Conservation (phyloP, 2,329 filamentous ascomycete species). For the Conoideocrella luteorostrata region DNA sequence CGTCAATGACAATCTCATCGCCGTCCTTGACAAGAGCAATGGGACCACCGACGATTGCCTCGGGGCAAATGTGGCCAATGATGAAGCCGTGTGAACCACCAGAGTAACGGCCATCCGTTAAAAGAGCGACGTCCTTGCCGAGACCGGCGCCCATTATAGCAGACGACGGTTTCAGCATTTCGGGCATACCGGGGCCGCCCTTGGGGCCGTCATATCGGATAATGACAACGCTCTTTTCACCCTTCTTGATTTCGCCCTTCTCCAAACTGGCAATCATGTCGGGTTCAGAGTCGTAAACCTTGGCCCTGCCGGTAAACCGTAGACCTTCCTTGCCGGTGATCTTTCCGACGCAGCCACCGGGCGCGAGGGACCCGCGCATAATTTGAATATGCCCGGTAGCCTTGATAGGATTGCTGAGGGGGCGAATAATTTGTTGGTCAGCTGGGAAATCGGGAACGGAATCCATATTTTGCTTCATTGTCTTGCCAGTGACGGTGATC, state of each 20-base stretch:
- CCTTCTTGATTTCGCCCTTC: constrained; percentile 70
- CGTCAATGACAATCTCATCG: constrained; percentile 75
- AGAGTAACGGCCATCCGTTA: constrained; percentile 71
- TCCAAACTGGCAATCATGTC: constrained; percentile 73
- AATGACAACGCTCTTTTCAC: constrained; percentile 82
- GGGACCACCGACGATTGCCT: constrained; percentile 78
- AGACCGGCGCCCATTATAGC: constrained; percentile 89
- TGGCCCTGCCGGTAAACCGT: constrained; percentile 71
- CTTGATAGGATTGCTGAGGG: constrained; percentile 79
- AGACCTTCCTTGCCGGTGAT: constrained; percentile 94
- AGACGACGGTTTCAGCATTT: constrained; percentile 88
- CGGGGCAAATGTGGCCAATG: constrained; percentile 81
- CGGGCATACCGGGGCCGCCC: constrained; percentile 89
- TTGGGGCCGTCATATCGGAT: constrained; percentile 93
- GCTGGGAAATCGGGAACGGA: constrained; percentile 66
- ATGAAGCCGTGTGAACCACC: constrained; percentile 82
- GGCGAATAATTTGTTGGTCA: constrained; percentile 76
- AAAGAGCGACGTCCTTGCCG: constrained; percentile 65
- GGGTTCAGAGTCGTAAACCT: constrained; percentile 78
- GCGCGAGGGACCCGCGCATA: constrained; percentile 76
- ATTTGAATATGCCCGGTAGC: constrained; percentile 83
- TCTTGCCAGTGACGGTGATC: constrained; percentile 83
- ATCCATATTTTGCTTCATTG: constrained; percentile 76
- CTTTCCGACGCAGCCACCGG: constrained; percentile 82
- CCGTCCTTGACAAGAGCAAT: constrained; percentile 79